Base-by-base conservation (phyloP, 805 yeast genomes). In the Candida fluviatilis region DNA sequence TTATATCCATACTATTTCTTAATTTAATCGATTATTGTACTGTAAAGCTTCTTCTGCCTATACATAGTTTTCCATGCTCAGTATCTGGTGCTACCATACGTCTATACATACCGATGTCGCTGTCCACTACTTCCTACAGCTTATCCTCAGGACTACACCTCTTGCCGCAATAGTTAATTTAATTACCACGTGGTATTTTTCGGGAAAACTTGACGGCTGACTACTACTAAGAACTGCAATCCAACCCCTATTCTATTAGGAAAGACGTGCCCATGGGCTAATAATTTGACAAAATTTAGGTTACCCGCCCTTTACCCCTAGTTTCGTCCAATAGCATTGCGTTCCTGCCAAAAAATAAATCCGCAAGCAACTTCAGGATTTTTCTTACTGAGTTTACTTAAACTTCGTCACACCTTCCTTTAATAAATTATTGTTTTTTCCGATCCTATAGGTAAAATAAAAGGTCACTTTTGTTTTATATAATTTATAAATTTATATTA, bases 181-280 rank as follows among this genome's bases (percentile, higher is more conserved):
- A 21, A 10, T 21, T 6, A 21, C 6, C 24, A 21, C 24, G 24
- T 21, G 24, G 24, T 6, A 21, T 21, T 21, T 21, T 21, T 10
- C 24, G n/a, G n/a, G n/a, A n/a, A n/a, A n/a, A n/a, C n/a, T n/a
- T n/a, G n/a, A n/a, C n/a, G n/a, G n/a, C n/a, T n/a, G n/a, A n/a
- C n/a, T n/a, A n/a, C n/a, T n/a, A n/a, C n/a, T n/a, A n/a, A n/a
- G n/a, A n/a, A n/a, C n/a, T n/a, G n/a, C n/a, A n/a, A n/a, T n/a
- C n/a, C 29, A 10, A 26, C 29, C 29, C 29, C 29, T 26, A 26
- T 26, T 26, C 29, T 26, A 26, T 26, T 26, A 13, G 29, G 29
- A 26, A 26, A 26, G 29, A 26, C 29, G 29, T 26, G 29, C 10
- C 6, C 10, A 6, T 21, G 24, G 8, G 8, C 24, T 6, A 21